Conservation (phyloP, 495 filamentous ascomycete species). For the Penicillium maclennaniae region DNA sequence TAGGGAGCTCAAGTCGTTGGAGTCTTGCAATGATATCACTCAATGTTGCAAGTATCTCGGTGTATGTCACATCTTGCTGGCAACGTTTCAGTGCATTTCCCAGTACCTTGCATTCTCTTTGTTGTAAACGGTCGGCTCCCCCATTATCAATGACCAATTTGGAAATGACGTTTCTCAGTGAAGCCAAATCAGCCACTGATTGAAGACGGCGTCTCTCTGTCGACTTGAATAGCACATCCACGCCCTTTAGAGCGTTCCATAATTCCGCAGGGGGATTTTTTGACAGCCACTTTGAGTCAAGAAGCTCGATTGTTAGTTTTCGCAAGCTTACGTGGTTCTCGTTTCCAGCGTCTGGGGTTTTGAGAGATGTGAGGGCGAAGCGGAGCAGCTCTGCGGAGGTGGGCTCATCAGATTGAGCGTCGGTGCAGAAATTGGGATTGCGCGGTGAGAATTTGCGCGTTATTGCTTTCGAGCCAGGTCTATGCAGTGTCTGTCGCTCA, state of each 20-base stretch:
- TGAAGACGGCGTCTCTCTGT: slow-evolving; percentile 7
- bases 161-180: slow-evolving; percentile 16
- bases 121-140: background rate
- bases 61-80: slow-evolving; percentile 15
- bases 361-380: slow-evolving; percentile 25
- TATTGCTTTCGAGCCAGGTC: background rate
- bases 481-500: background rate
- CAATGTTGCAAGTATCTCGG: slow-evolving; percentile 28
- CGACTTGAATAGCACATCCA: background rate
- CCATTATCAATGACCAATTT: slow-evolving; percentile 14
- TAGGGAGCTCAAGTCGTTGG: slow-evolving; percentile 6
- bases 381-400: slow-evolving; percentile 31
- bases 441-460: slow-evolving; percentile 6
- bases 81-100: slow-evolving; percentile 10
- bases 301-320: slow-evolving; percentile 10
- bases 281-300: slow-evolving; percentile 25
- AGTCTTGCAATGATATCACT: slow-evolving; percentile 28
- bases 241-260: slow-evolving; percentile 23
- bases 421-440: background rate
- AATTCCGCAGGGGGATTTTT: slow-evolving; percentile 18
- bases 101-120: slow-evolving; percentile 9
- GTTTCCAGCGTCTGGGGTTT: slow-evolving; percentile 1
- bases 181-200: slow-evolving; percentile 8
- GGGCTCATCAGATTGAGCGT: slow-evolving; percentile 12
- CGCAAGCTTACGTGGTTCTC: slow-evolving; percentile 1